A percentile compares a stretch with the other conserved stretches of the same genome.
These are phyloP conservation scores for Auricularia cornea DNA, from an alignment of 768 basidiomycete genomes.

Conservation along the genomic window DNA sequence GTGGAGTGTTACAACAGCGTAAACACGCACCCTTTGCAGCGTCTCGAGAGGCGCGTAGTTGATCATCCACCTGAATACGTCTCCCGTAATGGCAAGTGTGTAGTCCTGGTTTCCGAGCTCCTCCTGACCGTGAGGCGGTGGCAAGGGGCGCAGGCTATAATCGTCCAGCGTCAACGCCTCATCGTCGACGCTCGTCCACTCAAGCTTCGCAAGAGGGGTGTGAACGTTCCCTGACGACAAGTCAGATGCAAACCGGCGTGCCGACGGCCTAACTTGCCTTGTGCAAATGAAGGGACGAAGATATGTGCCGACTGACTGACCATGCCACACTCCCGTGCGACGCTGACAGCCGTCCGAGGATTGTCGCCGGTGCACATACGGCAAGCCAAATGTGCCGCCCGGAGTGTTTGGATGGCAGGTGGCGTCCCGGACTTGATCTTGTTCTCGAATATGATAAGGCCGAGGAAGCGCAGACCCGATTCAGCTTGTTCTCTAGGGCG, in stretches of 20 bases:
- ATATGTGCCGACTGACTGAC: constrained; percentile 85
- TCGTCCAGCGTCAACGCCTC: constrained; percentile 73
- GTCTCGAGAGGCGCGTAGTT: constrained; percentile 92
- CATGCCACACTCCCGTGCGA: constrained; percentile 87
- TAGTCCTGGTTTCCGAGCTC: constrained; percentile 80
- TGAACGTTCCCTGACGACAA: constrained; percentile 19
- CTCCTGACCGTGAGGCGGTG: constrained; percentile 60
- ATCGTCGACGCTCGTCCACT: constrained; percentile 93
- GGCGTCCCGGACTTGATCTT: constrained; percentile 89
- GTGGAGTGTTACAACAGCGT: neutral
- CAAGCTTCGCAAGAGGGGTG: constrained; percentile 46
- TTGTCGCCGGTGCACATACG: constrained; percentile 99
- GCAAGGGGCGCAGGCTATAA: constrained; percentile 76
- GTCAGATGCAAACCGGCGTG: constrained; percentile 18
- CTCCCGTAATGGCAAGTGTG: constrained; percentile 85
- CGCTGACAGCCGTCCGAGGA: constrained; percentile 90
- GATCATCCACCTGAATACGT: constrained; percentile 97
- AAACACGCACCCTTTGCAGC: constrained; percentile 66
- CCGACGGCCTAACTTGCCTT: constrained; percentile 43
- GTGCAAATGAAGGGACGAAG: constrained; percentile 71
- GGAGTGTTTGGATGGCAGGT: constrained; percentile 81
- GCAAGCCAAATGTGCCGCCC: constrained; percentile 84
- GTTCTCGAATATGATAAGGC: constrained; percentile 96
- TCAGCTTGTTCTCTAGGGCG: constrained; percentile 85
- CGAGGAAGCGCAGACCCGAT: constrained; percentile 80